These are phyloP conservation scores for Clavispora fructus DNA, from an alignment of 805 yeast species.

Conservation along the genomic window DNA sequence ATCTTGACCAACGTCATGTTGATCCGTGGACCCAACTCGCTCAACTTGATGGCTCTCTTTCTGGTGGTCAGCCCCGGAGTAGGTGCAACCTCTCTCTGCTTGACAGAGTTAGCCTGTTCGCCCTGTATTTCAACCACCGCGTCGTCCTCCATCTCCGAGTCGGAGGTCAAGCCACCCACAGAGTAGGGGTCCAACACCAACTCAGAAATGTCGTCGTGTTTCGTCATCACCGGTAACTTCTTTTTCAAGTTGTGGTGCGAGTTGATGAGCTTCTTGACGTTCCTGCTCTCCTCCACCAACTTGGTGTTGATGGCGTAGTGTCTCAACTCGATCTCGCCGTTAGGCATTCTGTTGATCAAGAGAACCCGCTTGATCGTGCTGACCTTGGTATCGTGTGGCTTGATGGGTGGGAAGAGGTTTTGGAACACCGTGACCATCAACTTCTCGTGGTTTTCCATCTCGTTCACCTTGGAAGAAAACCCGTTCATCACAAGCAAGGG, in stretches of 20 bases:
- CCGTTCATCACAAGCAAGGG: constrained; percentile 92
- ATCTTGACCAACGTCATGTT: constrained; percentile 72
- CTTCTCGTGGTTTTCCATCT: constrained; percentile 68
- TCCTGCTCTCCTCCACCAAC: constrained; percentile 70
- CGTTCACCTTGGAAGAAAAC: constrained; percentile 59
- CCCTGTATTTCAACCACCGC: constrained; percentile 59
- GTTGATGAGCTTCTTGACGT: constrained; percentile 64
- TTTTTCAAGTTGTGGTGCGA: constrained; percentile 58
- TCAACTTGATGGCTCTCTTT: constrained; percentile 84
- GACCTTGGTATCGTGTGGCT: constrained; percentile 76
- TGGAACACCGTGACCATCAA: constrained; percentile 86
- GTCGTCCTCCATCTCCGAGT: constrained; percentile 92
- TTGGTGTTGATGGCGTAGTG: constrained; percentile 88
- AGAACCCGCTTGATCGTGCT: constrained; percentile 76
- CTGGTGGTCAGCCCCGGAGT: constrained; percentile 25
- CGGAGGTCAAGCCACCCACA: constrained; percentile 77
- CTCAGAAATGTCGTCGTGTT: constrained; percentile 73
- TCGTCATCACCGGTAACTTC: constrained; percentile 63
- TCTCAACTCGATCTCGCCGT: constrained; percentile 75
- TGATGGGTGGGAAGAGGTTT: constrained; percentile 91
- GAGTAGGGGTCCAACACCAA: constrained; percentile 79
- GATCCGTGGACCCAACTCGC: constrained; percentile 91
- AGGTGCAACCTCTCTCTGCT: constrained; percentile 17
- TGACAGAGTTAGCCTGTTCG: constrained; percentile 15
- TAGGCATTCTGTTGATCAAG: constrained; percentile 69